phyloP scores from a whole-genome alignment of 2,329 filamentous ascomycete species.

The Pestalotiopsis sp. region DNA sequence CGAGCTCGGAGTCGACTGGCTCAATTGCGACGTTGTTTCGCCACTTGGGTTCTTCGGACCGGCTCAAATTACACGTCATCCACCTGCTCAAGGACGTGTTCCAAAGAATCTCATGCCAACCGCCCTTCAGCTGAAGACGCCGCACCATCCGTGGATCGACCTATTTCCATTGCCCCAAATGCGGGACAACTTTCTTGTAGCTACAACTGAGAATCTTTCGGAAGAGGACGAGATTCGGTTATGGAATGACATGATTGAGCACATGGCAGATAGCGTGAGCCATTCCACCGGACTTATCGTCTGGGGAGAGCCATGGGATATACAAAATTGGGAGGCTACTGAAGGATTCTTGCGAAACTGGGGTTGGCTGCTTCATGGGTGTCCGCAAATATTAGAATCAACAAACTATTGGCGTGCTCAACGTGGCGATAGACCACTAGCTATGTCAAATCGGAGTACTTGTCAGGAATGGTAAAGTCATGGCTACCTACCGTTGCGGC shows the following conservation, averaged over 20 bases:
- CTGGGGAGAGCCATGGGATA: slow-evolving; percentile 27
- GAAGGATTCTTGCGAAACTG: slow-evolving; percentile 49
- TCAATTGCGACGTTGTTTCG: neutral
- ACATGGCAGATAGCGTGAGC: neutral
- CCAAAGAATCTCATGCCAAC: slow-evolving; percentile 12
- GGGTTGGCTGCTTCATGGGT: slow-evolving; percentile 40
- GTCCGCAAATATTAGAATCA: slow-evolving; percentile 37
- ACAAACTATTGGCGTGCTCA: slow-evolving; percentile 38
- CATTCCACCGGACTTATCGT: slow-evolving; percentile 15
- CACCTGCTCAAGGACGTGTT: neutral
- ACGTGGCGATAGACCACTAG: neutral
- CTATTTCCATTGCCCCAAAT: slow-evolving; percentile 15
- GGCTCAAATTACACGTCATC: neutral
- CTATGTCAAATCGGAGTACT: neutral
- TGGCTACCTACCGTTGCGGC: neutral
- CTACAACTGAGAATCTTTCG: neutral
- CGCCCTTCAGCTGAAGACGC: slow-evolving; percentile 4
- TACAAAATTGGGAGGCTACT: slow-evolving; percentile 50
- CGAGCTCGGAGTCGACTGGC: slow-evolving; percentile 13
- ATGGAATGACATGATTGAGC: slow-evolving; percentile 15
- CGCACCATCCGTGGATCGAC: slow-evolving; percentile 18
- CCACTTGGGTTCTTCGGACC: neutral
- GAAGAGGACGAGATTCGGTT: slow-evolving; percentile 14
- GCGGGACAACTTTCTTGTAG: slow-evolving; percentile 16
- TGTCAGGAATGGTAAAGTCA: neutral